Base-by-base conservation (phyloP, 2,329 filamentous ascomycete genomes). In the Pseudocercospora vitis region DNA sequence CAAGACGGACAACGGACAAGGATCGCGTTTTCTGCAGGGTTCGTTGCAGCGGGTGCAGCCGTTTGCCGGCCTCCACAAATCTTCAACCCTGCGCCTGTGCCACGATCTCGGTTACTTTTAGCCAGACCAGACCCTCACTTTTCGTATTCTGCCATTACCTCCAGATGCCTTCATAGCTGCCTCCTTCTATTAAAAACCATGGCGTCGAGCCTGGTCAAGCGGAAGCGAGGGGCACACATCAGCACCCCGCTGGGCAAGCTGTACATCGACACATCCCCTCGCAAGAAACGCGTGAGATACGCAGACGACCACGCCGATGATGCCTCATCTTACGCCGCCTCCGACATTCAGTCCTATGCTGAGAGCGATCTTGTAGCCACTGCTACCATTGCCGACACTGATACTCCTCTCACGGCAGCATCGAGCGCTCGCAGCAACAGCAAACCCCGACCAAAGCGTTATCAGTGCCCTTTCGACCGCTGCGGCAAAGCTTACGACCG, bases 401-500 rank as follows among this genome's bases (percentile, higher is more conserved):
- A 58, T 12, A 61, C 59, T 11, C 57, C 60, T 5, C 45, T 53
- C 14, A 63, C 60, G 14, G 55, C 57, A 18, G 54, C 60, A 23
- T 63, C 61, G n/a, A 59, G 59, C 46, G 52, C 50, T 23, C 49
- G 52, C 16, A 55, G 53, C 56, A 60, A 58, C 45, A 59, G 45
- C 33, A 61, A 58, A 24, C 82, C 79, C 57, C 35, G 88, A 83
- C 68, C 78, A 54, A 95, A 95, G 76, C 91, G 83, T 4, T 85
- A 91, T 59, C 75, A 77, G 50, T 96, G 92, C 73, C 84, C 86
- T 0, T 86, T 83, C 69, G 81, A 85, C 8, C 82, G 79, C 59
- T 97, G 92, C 68, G 74, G 76, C 53, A 95, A 95, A 73, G 84
- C 86, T 5, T 97, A 94, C 77, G 95, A 95, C 70, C 85, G 92